Percentiles rank a stretch among this genome's conserved stretches.
phyloP scores from a whole-genome alignment of 2,329 filamentous ascomycete genomes.

The Neodidymelliopsis sp. region DNA sequence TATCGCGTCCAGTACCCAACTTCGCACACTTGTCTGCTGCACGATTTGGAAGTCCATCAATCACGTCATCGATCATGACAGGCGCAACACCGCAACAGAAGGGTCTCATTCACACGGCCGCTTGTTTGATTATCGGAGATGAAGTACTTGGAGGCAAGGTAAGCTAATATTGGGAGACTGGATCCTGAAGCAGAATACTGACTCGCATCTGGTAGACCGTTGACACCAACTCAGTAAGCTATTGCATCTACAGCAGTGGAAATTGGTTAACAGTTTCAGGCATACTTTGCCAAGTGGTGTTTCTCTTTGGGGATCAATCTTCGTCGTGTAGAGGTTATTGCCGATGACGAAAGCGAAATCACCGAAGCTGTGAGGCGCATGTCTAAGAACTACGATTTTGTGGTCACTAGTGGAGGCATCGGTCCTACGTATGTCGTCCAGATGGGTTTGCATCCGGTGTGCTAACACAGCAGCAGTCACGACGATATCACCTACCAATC shows the following conservation, averaged over 20 bases:
- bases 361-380: constrained; percentile 85
- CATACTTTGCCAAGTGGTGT: constrained; percentile 71
- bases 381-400: constrained; percentile 89
- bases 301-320: constrained; percentile 72
- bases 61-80: constrained; percentile 55
- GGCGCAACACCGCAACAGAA: constrained; percentile 59
- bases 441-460: constrained; percentile 11
- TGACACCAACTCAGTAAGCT: constrained; percentile 66
- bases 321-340: constrained; percentile 90
- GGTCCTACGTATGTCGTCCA: constrained; percentile 78
- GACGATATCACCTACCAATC: constrained; percentile 98
- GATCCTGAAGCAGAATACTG: constrained; percentile 18
- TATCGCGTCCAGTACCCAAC: constrained; percentile 68
- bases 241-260: neutral
- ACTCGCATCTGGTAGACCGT: constrained; percentile 59
- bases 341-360: constrained; percentile 91
- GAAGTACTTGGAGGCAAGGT: constrained; percentile 96
- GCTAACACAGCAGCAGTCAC: constrained; percentile 64
- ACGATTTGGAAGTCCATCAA: constrained; percentile 29
- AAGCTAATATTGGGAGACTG: constrained; percentile 28
- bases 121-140: constrained; percentile 95
- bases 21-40: constrained; percentile 60
- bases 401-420: constrained; percentile 94
- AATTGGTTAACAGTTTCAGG: constrained; percentile 28
- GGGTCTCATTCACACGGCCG: constrained; percentile 84